These are phyloP conservation scores for Phytophthora colocasiae DNA, from an alignment of 352 stramenopile genomes.

Conservation along the genomic window DNA sequence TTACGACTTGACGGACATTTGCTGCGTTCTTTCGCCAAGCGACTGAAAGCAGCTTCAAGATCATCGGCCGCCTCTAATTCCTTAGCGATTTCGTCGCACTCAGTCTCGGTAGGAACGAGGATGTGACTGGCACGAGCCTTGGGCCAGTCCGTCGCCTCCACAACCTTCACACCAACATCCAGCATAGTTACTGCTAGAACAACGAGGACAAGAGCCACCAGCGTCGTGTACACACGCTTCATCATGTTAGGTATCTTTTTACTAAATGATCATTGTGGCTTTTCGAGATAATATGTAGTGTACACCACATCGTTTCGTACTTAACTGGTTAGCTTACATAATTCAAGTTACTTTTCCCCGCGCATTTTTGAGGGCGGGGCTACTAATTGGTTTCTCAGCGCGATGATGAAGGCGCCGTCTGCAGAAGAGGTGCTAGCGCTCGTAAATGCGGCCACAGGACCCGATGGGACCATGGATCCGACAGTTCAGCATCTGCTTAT, in stretches of 20 bases:
- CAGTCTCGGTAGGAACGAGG: constrained; percentile 66
- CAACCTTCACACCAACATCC: constrained; percentile 23
- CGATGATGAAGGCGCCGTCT: constrained; percentile 53
- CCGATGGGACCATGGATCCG: constrained; percentile 44
- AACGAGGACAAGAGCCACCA: constrained; percentile 44
- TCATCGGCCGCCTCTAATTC: constrained; percentile 58
- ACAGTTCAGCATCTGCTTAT: constrained; percentile 66
- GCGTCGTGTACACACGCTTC: constrained; percentile 40
- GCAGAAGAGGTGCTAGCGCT: constrained; percentile 69
- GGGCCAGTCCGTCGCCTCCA: constrained; percentile 32
- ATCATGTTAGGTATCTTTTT: constrained; percentile 20
- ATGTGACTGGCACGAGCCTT: constrained; percentile 82
- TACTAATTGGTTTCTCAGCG: constrained; percentile 34
- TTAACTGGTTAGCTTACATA: constrained; percentile 5
- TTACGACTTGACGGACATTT: constrained; percentile 73
- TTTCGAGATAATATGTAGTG: constrained; percentile 21
- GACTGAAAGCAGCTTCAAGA: constrained; percentile 54
- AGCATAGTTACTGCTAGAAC: constrained; percentile 42
- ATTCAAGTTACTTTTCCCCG: not conserved
- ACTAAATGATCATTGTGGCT: not conserved
- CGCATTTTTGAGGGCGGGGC: constrained; percentile 28
- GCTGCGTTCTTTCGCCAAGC: constrained; percentile 60
- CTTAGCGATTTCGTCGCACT: constrained; percentile 59
- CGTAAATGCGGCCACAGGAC: constrained; percentile 47
- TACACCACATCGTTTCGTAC: not conserved